These are phyloP conservation scores for Achaetomiella virescens DNA, from an alignment of 495 filamentous ascomycete species.

Conservation along the genomic window DNA sequence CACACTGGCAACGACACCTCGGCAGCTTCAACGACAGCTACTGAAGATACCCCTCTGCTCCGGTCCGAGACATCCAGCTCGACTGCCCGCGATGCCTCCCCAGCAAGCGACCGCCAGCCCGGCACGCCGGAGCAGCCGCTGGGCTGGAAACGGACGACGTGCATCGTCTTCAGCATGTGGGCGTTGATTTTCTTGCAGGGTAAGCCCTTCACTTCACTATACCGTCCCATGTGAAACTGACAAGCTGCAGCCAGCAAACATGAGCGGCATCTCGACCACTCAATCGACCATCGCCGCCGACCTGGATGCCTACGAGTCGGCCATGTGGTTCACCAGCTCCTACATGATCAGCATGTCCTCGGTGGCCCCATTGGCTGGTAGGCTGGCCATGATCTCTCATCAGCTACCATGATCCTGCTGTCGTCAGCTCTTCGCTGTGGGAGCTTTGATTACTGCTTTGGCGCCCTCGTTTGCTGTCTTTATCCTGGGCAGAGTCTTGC, in stretches of 20 bases:
- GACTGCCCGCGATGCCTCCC: conserved; percentile 16
- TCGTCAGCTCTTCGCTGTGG: conserved; percentile 51
- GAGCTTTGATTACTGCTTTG: conserved; percentile 55
- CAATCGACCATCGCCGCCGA: conserved; percentile 67
- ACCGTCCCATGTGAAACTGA: neutral
- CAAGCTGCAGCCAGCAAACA: conserved; percentile 53
- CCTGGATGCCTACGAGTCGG: conserved; percentile 61
- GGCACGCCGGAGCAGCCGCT: conserved; percentile 8
- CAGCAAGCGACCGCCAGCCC: neutral
- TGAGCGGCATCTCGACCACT: conserved; percentile 66
- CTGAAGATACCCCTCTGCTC: conserved; percentile 37
- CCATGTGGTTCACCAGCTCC: conserved; percentile 69
- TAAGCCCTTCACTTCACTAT: neutral
- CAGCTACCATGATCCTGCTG: conserved; percentile 53
- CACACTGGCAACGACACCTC: conserved; percentile 12
- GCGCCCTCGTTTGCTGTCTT: conserved; percentile 54
- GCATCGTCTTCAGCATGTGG: conserved; percentile 39
- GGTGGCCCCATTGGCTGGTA: conserved; percentile 57
- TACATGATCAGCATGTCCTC: conserved; percentile 68
- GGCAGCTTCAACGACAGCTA: conserved; percentile 18
- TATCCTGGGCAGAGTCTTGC: conserved; percentile 57
- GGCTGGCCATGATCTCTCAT: conserved; percentile 64
- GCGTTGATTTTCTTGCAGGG: conserved; percentile 42
- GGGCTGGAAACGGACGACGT: conserved; percentile 15
- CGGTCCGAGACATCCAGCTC: conserved; percentile 26